Base-by-base conservation (phyloP, 1,139 yeast genomes). In the Lodderomyces pseudojiufengensis region DNA sequence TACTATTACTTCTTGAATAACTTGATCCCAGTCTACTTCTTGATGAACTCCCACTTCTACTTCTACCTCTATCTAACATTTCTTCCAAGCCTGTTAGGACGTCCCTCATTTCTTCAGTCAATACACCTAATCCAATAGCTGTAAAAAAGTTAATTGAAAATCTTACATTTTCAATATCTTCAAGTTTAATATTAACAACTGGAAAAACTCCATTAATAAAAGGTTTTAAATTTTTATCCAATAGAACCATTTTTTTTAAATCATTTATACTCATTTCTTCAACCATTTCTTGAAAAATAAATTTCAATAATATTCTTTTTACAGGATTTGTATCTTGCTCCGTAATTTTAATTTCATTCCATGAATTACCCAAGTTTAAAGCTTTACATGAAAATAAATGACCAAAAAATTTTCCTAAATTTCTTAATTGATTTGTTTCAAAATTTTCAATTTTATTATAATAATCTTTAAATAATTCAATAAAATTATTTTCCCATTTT, bases 131-230 rank as follows among this genome's bases (percentile, higher is more conserved):
- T 0, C 95, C 95, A 47, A 92, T 87, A 2, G 97, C 96, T 0
- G 97, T 90, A 59, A 90, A 92, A 55, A 73, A 92, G 52, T 92
- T 92, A 54, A 90, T 87, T 2, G 95, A 76, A 54, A 88, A 92
- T 41, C 94, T 64, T 9, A 81, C 62, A 40, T 80, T 69, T n/a
- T 82, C 86, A 0, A 73, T 65, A 44, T 73, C 70, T 15, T 34
- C 62, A 65, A 25, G 77, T 66, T 49, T 63, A 51, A 44, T 59
- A 41, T 44, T 59, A 32, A 46, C 54, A 41, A 54, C 61, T 65
- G 83, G 64, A 65, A 80, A 61, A 39, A 78, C 53, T 5, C 82
- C 81, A 12, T 50, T 46, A 21, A 83, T 50, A 28, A 52, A 66
- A 1, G 73, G 65, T 36, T 69, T 73, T 8, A 74, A 62, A 41